Evolutionary conservation across 2,329 filamentous ascomycete species (phyloP).

Genomic region (Dryadomyces quercivorus): DNA sequence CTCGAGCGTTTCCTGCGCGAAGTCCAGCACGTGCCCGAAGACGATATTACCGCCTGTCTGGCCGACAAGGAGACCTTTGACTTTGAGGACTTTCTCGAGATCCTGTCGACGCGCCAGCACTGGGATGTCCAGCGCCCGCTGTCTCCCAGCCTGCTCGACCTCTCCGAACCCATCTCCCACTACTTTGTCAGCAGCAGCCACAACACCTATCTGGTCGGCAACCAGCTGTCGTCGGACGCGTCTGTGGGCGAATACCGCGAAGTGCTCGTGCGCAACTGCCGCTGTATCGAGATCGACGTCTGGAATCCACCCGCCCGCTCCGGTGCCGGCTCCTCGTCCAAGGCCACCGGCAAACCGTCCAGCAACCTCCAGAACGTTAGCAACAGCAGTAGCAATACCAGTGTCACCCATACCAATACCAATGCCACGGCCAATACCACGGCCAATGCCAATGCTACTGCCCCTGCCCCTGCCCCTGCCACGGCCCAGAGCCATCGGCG

Average conservation of each 20-base stretch:
- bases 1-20: conserved; percentile 37
- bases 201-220: conserved; percentile 83
- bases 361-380: not conserved
- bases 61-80: conserved; percentile 27
- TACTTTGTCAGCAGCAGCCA: conserved; percentile 94
- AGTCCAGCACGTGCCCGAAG: conserved; percentile 31
- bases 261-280: conserved; percentile 62
- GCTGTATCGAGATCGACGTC: conserved; percentile 90
- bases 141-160: conserved; percentile 35
- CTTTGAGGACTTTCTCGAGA: conserved; percentile 36
- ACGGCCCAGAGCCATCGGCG: conserved; percentile 14
- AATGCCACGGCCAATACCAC: conserved; percentile 17
- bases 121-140: conserved; percentile 26
- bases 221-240: conserved; percentile 69
- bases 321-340: conserved; percentile 25
- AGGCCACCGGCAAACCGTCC: conserved; percentile 24
- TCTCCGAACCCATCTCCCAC: conserved; percentile 61
- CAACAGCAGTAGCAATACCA: not conserved
- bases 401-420: conserved; percentile 19
- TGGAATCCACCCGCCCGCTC: conserved; percentile 57
- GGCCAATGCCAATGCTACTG: too few relatives aligned
- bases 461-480: too few relatives aligned
- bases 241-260: conserved; percentile 68
- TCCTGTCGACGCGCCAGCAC: conserved; percentile 31
- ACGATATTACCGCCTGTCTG: conserved; percentile 20